These are phyloP conservation scores for Apiospora rasikravindrae DNA, from an alignment of 2,329 filamentous ascomycete species.

Conservation along the genomic window DNA sequence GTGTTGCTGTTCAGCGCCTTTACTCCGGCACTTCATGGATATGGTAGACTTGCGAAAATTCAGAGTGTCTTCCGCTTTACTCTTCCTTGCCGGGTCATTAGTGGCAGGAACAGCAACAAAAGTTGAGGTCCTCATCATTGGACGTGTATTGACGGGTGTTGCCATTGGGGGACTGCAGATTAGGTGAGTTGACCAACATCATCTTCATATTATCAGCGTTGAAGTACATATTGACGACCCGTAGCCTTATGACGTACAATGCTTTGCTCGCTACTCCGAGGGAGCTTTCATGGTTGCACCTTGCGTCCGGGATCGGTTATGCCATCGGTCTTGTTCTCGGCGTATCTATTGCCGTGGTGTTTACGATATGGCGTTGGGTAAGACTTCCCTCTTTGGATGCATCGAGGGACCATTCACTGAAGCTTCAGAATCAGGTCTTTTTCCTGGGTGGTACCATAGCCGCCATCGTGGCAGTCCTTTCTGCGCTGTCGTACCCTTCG, in stretches of 20 bases:
- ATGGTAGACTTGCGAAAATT: conserved; percentile 11
- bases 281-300: background rate
- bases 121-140: background rate
- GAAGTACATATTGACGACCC: background rate
- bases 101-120: background rate
- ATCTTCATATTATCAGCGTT: background rate
- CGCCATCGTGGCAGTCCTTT: background rate
- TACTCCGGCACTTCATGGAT: conserved; percentile 1
- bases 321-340: background rate
- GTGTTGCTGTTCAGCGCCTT: background rate
- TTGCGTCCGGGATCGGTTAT: background rate
- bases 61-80: background rate
- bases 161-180: background rate
- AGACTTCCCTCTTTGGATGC: background rate
- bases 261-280: conserved; percentile 3
- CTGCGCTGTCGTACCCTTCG: background rate
- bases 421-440: background rate
- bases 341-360: background rate
- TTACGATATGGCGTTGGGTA: conserved; percentile 3
- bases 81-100: background rate
- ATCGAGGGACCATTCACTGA: background rate
- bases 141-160: background rate
- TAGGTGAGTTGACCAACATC: background rate
- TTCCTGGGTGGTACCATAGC: background rate
- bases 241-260: background rate